Conservation (phyloP, 2,329 filamentous ascomycete species). For the Aspergillus alliaceus region DNA sequence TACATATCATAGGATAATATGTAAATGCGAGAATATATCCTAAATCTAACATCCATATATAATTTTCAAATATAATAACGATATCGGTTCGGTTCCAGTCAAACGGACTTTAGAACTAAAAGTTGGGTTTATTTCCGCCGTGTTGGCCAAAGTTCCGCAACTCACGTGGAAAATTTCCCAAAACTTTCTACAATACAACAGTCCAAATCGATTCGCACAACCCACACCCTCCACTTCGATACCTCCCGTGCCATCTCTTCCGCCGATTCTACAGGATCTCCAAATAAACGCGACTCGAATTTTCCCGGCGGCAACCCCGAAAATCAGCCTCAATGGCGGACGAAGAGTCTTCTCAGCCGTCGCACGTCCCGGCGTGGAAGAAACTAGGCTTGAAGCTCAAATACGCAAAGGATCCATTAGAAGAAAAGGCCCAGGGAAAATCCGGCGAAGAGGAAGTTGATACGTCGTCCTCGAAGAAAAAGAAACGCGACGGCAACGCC, state of each 20-base stretch:
- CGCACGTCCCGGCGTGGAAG: slow-evolving; percentile 58
- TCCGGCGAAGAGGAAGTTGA: slow-evolving; percentile 13
- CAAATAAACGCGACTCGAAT: slow-evolving; percentile 5
- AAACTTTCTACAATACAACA: slow-evolving; percentile 1
- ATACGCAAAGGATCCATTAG: slow-evolving; percentile 41
- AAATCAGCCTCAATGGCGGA: slow-evolving; percentile 22
- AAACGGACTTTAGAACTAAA: neutral
- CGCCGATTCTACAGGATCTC: neutral
- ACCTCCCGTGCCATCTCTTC: neutral
- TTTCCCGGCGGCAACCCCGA: too few relatives aligned
- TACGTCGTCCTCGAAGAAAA: neutral
- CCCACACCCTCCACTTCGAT: neutral
- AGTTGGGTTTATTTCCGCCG: neutral
- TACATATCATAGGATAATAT: neutral
- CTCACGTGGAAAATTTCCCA: slow-evolving; percentile 19
- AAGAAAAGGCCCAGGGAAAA: slow-evolving; percentile 18
- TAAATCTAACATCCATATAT: neutral
- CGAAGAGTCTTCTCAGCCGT: slow-evolving; percentile 13
- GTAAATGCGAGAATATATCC: neutral
- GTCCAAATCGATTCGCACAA: neutral
- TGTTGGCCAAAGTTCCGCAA: neutral
- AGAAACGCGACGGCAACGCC: neutral
- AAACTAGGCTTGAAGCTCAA: slow-evolving; percentile 61
- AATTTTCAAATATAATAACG: too few relatives aligned
- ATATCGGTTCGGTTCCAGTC: too few relatives aligned